These are phyloP conservation scores for Stachybotrys chartarum DNA, from an alignment of 2,329 filamentous ascomycete species.

Conservation along the genomic window DNA sequence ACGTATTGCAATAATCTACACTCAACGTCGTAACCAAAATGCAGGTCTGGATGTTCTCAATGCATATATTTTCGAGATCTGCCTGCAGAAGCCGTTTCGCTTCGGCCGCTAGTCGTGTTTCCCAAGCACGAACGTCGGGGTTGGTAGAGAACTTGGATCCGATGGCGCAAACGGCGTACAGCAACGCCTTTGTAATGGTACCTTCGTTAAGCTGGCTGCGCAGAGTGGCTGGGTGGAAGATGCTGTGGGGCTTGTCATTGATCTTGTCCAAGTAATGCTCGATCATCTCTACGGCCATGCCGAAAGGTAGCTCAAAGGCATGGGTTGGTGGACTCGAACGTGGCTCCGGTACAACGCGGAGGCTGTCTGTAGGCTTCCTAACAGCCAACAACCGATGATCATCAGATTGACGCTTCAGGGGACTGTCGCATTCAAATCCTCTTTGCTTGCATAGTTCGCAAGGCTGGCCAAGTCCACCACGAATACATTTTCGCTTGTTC, in stretches of 20 bases:
- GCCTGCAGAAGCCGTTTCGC: too few species aligned
- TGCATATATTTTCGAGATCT: too few species aligned
- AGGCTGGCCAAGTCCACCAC: too few species aligned
- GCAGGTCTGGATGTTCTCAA: too few species aligned
- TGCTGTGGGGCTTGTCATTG: constrained; percentile 6
- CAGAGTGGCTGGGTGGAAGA: constrained; percentile 7
- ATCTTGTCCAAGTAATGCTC: constrained; percentile 7
- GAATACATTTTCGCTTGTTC: too few species aligned
- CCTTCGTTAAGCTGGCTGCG: not conserved
- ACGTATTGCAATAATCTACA: too few species aligned
- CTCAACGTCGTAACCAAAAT: too few species aligned
- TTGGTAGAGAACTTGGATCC: constrained; percentile 4
- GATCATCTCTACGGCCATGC: constrained; percentile 1
- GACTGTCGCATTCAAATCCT: too few species aligned
- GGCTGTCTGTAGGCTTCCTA: not conserved
- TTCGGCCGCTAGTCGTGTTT: too few species aligned
- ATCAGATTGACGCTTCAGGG: too few species aligned
- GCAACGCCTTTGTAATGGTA: constrained; percentile 1
- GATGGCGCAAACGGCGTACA: constrained; percentile 5
- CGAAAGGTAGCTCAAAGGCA: not conserved
- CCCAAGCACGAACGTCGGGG: not conserved
- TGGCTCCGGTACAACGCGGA: not conserved
- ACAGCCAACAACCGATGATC: not conserved
- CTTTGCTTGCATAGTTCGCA: too few species aligned
- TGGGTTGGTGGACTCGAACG: not conserved